phyloP scores from a whole-genome alignment of 495 filamentous ascomycete genomes.

The Aspergillus sclerotiicarbonarius region DNA sequence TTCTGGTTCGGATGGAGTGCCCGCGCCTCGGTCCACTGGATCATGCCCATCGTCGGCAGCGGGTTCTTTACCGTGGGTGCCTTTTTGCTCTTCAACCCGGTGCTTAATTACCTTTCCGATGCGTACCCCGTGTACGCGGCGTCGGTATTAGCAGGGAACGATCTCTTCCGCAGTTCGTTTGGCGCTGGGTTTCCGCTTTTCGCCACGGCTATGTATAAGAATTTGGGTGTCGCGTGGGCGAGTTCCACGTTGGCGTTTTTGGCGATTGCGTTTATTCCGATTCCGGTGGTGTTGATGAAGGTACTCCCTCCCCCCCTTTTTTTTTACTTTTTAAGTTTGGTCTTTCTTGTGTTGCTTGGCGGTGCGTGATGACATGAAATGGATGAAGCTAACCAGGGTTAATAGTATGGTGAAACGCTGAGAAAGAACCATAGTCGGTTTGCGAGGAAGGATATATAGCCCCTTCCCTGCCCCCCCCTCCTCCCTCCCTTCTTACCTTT shows the following conservation, averaged over 20 bases:
- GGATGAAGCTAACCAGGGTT: background rate
- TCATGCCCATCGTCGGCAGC: constrained; percentile 53
- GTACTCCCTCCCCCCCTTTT: background rate
- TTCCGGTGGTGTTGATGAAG: constrained; percentile 12
- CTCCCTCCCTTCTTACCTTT: too few species aligned
- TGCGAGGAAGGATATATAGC: constrained; percentile 10
- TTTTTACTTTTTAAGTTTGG: background rate
- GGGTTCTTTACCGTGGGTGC: constrained; percentile 48
- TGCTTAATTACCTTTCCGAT: constrained; percentile 41
- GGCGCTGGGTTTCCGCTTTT: constrained; percentile 49
- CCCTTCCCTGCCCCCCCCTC: too few species aligned
- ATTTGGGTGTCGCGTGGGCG: constrained; percentile 37
- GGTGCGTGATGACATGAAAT: too few species aligned
- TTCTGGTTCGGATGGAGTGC: constrained; percentile 54
- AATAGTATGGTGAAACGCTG: constrained; percentile 6
- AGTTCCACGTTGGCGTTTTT: constrained; percentile 2
- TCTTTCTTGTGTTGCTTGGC: background rate
- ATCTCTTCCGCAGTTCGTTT: constrained; percentile 43
- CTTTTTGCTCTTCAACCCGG: constrained; percentile 52
- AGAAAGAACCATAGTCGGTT: constrained; percentile 11
- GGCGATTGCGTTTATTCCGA: constrained; percentile 9
- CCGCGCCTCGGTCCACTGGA: constrained; percentile 45
- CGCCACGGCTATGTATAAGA: constrained; percentile 50
- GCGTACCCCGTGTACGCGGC: constrained; percentile 38
- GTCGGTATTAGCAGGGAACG: constrained; percentile 47